Conservation (phyloP, 1,139 yeast species). For the Lodderomyces elongisporus region DNA sequence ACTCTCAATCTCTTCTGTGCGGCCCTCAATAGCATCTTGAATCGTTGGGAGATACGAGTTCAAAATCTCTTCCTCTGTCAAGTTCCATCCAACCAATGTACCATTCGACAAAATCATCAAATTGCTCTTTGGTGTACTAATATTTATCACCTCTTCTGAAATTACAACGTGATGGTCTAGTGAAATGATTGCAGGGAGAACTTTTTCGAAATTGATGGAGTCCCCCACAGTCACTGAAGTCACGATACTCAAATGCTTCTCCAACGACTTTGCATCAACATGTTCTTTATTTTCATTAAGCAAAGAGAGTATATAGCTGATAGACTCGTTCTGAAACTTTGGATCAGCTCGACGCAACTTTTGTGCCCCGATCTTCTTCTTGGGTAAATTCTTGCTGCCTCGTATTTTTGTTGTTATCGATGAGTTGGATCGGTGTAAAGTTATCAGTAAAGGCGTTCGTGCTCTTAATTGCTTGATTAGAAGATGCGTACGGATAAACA, state of each 20-base stretch:
- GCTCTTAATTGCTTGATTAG: too few species aligned
- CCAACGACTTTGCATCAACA: slow-evolving; percentile 20
- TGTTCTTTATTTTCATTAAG: slow-evolving; percentile 20
- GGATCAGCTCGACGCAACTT: slow-evolving; percentile 25
- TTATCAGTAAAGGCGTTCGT: too few species aligned
- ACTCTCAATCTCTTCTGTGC: slow-evolving; percentile 55
- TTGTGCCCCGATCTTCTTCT: slow-evolving; percentile 23
- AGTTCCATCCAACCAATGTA: slow-evolving; percentile 78
- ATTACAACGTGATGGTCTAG: slow-evolving; percentile 37
- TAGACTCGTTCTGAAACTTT: slow-evolving; percentile 17
- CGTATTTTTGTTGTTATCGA: slow-evolving; percentile 1
- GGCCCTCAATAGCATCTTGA: slow-evolving; percentile 23
- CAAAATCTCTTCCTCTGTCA: slow-evolving; percentile 48
- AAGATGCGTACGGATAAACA: too few species aligned
- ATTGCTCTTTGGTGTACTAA: slow-evolving; percentile 32
- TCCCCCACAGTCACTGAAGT: slow-evolving; percentile 72
- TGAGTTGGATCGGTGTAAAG: too few species aligned
- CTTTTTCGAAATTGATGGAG: slow-evolving; percentile 50
- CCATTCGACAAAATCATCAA: slow-evolving; percentile 68
- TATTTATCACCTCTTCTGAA: slow-evolving; percentile 64
- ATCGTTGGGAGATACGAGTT: slow-evolving; percentile 49
- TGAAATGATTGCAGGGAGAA: slow-evolving; percentile 26
- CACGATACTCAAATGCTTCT: slow-evolving; percentile 26
- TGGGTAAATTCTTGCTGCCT: slow-evolving; percentile 10
- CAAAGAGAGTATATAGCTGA: slow-evolving; percentile 23